phyloP scores from a whole-genome alignment of 805 yeast species.

The Schwanniomyces sp. region DNA sequence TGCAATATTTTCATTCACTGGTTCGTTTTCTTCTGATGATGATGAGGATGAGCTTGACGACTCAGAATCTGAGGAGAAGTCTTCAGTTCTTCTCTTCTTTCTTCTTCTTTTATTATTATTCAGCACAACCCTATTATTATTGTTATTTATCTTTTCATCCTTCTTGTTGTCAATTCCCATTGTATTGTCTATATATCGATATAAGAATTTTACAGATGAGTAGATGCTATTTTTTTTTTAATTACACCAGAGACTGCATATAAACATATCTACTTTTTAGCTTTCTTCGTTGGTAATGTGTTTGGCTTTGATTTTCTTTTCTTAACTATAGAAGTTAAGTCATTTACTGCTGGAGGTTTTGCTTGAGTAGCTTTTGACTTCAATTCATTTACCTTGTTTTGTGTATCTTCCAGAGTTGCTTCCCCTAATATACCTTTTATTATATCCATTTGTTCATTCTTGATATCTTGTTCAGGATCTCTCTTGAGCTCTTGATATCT shows the following conservation, averaged over 20 bases:
- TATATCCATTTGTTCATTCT: conserved; percentile 52
- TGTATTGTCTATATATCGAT: not conserved
- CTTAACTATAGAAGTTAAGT: conserved; percentile 61
- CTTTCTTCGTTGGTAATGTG: conserved; percentile 7
- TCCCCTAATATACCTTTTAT: conserved; percentile 60
- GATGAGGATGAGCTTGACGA: conserved; percentile 31
- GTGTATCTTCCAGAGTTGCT: conserved; percentile 19
- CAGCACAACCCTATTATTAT: conserved; percentile 2
- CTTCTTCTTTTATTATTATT: conserved; percentile 44
- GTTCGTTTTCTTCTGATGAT: conserved; percentile 8
- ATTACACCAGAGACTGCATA: not conserved
- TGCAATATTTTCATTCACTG: conserved; percentile 9
- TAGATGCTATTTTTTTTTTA: conserved; percentile 1
- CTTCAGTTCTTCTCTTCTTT: conserved; percentile 84
- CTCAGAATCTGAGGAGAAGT: conserved; percentile 55
- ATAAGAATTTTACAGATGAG: not conserved
- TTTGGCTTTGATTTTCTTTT: conserved; percentile 41
- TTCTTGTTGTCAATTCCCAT: not conserved
- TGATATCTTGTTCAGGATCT: conserved; percentile 49
- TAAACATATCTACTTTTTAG: conserved; percentile 5
- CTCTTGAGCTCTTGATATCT: conserved; percentile 55
- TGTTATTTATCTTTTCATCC: conserved; percentile 2
- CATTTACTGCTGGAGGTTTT: conserved; percentile 46
- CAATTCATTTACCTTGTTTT: conserved; percentile 51
- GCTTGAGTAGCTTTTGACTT: conserved; percentile 48